Percentiles rank a stretch among this genome's conserved stretches.
Conservation (phyloP, 2,329 filamentous ascomycete species). For the Apiospora koreana region DNA sequence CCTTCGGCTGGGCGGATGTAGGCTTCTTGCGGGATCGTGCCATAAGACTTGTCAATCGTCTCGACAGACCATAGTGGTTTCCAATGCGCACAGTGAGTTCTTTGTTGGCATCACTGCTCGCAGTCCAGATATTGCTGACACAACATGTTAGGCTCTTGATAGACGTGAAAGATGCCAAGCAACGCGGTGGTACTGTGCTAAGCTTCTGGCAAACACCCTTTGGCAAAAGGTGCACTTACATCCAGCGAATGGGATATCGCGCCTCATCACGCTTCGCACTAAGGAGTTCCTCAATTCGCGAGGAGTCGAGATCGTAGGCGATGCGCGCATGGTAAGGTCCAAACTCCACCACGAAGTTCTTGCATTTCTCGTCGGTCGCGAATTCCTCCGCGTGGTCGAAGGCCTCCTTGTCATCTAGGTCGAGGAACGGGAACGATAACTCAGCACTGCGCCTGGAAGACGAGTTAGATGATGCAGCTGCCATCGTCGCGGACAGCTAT, state of each 20-base stretch:
- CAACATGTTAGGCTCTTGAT: neutral
- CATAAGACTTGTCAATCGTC: conserved; percentile 64
- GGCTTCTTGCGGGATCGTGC: conserved; percentile 24
- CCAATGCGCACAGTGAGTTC: conserved; percentile 57
- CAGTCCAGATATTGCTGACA: conserved; percentile 68
- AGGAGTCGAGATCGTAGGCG: conserved; percentile 52
- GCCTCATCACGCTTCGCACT: conserved; percentile 39
- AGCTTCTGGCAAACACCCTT: neutral
- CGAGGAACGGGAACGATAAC: conserved; percentile 48
- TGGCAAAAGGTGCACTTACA: conserved; percentile 46
- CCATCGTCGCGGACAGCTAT: neutral
- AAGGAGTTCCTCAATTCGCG: conserved; percentile 43
- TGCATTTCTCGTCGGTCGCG: conserved; percentile 41
- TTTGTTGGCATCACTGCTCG: conserved; percentile 53
- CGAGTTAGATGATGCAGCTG: neutral
- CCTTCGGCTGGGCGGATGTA: neutral
- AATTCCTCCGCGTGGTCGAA: conserved; percentile 45
- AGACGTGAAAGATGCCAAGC: neutral
- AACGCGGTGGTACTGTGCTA: neutral
- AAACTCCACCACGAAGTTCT: conserved; percentile 69
- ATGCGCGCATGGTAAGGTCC: conserved; percentile 55
- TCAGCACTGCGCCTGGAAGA: neutral
- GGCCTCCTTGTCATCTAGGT: conserved; percentile 54
- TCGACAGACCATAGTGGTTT: conserved; percentile 67
- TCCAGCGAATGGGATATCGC: conserved; percentile 62